A percentile compares a stretch with the other conserved stretches of the same genome.
Evolutionary conservation across 2,329 filamentous ascomycete species (phyloP).

Genomic region (Ascochyta clinopodiicola): DNA sequence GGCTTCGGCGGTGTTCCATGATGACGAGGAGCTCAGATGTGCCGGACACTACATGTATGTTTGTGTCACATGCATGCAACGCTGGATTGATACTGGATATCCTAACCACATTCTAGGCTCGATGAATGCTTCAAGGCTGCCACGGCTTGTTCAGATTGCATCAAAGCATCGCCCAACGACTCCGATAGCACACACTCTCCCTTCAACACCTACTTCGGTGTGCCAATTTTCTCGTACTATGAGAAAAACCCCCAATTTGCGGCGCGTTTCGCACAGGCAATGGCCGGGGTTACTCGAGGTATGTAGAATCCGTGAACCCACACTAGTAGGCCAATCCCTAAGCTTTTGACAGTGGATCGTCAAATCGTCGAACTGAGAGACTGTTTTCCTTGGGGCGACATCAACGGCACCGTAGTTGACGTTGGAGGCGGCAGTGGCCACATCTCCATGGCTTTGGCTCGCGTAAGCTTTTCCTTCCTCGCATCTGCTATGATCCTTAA

Average conservation of each 20-base stretch:
- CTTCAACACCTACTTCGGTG: constrained; percentile 32
- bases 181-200: constrained; percentile 20
- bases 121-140: constrained; percentile 42
- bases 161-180: constrained; percentile 15
- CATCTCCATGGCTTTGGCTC: constrained; percentile 25
- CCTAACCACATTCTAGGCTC: constrained; percentile 4
- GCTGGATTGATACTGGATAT: background rate
- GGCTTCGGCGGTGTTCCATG: constrained; percentile 17
- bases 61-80: background rate
- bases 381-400: constrained; percentile 34
- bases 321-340: background rate
- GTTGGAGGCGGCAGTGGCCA: constrained; percentile 39
- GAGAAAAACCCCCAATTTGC: constrained; percentile 30
- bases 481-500: background rate
- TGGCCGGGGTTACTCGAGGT: constrained; percentile 34
- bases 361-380: constrained; percentile 31
- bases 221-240: constrained; percentile 36
- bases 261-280: constrained; percentile 39
- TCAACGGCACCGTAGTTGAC: constrained; percentile 39
- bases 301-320: background rate
- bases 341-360: constrained; percentile 25
- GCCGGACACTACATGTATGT: constrained; percentile 25
- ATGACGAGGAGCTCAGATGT: constrained; percentile 21
- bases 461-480: constrained; percentile 22
- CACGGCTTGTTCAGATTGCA: constrained; percentile 22